Percentiles rank a stretch among this genome's conserved stretches.
Evolutionary conservation across 352 stramenopile genomes (phyloP).

Genomic region (Halophytophthora batemanensis): DNA sequence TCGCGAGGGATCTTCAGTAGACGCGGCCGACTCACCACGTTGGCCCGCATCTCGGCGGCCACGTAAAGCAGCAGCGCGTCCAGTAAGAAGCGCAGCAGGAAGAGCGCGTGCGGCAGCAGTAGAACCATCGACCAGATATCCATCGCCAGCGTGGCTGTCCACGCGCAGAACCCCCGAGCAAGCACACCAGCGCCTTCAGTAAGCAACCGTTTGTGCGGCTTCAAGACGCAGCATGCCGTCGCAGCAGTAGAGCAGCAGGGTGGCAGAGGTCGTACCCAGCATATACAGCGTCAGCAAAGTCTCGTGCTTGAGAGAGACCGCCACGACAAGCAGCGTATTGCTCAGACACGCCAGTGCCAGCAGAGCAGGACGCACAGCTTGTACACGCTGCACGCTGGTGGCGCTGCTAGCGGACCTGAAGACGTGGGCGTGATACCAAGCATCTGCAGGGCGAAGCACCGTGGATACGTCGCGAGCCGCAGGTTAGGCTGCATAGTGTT

Average conservation of each 20-base stretch:
- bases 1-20: not conserved
- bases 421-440: slow-evolving; percentile 50
- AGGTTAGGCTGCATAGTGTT: too few species aligned
- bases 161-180: too few species aligned
- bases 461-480: not conserved
- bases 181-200: too few species aligned
- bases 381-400: slow-evolving; percentile 26
- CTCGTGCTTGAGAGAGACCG: slow-evolving; percentile 21
- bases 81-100: slow-evolving; percentile 52
- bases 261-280: slow-evolving; percentile 41
- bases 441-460: slow-evolving; percentile 18
- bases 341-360: slow-evolving; percentile 24
- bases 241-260: too few species aligned
- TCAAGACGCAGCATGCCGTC: not conserved
- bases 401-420: slow-evolving; percentile 24
- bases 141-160: slow-evolving; percentile 24
- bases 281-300: slow-evolving; percentile 43
- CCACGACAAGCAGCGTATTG: slow-evolving; percentile 30
- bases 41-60: slow-evolving; percentile 31
- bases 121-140: slow-evolving; percentile 40
- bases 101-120: slow-evolving; percentile 58
- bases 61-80: slow-evolving; percentile 45
- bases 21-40: slow-evolving; percentile 36
- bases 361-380: slow-evolving; percentile 25
- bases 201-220: too few species aligned